phyloP scores from a whole-genome alignment of 805 yeast species.

The Kluyveromyces dobzhanskii region DNA sequence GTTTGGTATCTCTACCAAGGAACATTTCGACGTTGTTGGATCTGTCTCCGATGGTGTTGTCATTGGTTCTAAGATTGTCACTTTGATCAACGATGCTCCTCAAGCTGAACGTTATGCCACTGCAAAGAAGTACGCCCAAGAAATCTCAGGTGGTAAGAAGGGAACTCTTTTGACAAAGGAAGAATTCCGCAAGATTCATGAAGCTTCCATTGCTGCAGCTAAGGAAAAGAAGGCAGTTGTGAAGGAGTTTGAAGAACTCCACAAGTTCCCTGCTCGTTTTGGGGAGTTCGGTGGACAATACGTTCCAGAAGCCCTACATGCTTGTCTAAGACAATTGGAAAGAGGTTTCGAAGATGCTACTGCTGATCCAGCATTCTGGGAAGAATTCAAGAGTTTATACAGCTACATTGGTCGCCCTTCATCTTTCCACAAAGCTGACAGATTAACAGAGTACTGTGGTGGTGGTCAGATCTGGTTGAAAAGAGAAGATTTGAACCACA shows the following conservation, averaged over 20 bases:
- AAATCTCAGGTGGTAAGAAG: constrained; percentile 56
- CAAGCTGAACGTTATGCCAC: constrained; percentile 50
- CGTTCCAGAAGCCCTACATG: constrained; percentile 92
- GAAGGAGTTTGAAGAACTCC: constrained; percentile 44
- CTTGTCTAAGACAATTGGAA: constrained; percentile 86
- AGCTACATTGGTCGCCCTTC: constrained; percentile 97
- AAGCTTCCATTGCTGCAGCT: constrained; percentile 18
- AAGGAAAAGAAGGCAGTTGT: constrained; percentile 16
- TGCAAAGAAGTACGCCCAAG: constrained; percentile 60
- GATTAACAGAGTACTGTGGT: constrained; percentile 83
- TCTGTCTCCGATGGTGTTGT: constrained; percentile 88
- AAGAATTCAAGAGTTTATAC: constrained; percentile 75
- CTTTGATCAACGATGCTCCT: constrained; percentile 56
- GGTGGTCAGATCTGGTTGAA: constrained; percentile 97
- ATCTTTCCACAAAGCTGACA: constrained; percentile 79
- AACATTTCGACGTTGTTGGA: constrained; percentile 78
- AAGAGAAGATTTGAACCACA: constrained; percentile 90
- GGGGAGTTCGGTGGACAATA: constrained; percentile 98
- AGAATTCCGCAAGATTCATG: constrained; percentile 31
- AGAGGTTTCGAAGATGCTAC: constrained; percentile 78
- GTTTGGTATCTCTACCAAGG: constrained; percentile 91
- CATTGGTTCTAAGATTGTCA: constrained; percentile 81
- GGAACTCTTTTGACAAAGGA: constrained; percentile 24
- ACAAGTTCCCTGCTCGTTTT: constrained; percentile 66
- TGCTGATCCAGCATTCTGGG: constrained; percentile 90